Base-by-base conservation (phyloP, 179 eudicot species). In the Drosera spatulata region DNA sequence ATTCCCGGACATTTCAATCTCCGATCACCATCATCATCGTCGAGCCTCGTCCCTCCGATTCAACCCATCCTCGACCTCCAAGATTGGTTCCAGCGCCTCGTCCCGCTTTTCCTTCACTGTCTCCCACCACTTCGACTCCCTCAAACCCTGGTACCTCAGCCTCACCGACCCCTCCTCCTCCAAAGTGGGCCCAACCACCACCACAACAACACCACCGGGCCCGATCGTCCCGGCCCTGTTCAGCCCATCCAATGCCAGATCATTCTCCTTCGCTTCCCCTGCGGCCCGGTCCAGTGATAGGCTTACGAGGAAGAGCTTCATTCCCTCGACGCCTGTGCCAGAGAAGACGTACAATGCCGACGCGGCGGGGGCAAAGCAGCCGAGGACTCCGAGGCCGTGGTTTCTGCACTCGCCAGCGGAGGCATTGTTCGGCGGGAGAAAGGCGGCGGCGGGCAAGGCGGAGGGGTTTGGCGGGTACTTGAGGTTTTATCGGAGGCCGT, bases 51-150 rank as follows among this genome's bases (percentile, higher is more conserved):
- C 98, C 8, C 83, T 88, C 66, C 85, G 96, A 60, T 87, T 80
- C 75, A 74, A 88, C 68, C 69, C 97, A 22, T 74, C 79, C 7
- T 78, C 87, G 41, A 45, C 77, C 59, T 70, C 72, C 73, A 83
- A 84, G 71, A 66, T 85, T 42, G 95, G 95, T 4, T 61, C 91
- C 2, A 83, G 87, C 53, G 79, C 98, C 2, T 91, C 98, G 5
- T 83, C 97, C 10, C 82, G 98, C 38, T 91, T 91, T 72, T 71
- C 96, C 63, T 91, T 91, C 85, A 88, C 95, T 0, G 96, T 88
- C 12, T 77, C 95, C 3, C 96, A 84, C 74, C 73, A 79, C 67
- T 61, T 82, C 37, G 95, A 91, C 85, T 88, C 98, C 6, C 78
- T 91, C 76, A 91, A 91, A 60, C 98, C 98, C 0, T 91, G 98